A percentile compares a stretch with the other conserved stretches of the same genome.
Conservation (phyloP, 169 alveolate genomes). For the Plasmodium fragile region DNA sequence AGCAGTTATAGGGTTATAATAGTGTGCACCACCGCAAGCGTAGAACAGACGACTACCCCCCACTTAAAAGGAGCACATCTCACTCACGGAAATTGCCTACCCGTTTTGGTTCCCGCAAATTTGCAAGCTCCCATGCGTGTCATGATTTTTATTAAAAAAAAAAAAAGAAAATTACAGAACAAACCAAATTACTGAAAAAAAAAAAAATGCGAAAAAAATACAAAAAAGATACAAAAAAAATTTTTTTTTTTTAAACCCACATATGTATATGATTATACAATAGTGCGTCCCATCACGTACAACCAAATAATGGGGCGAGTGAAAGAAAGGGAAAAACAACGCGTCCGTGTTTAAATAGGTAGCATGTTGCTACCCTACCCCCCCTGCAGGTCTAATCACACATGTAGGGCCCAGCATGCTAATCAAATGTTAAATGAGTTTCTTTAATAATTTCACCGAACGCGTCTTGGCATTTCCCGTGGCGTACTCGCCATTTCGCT, state of each 20-base stretch:
- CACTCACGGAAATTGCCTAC: neutral
- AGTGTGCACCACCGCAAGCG: neutral
- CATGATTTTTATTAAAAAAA: neutral
- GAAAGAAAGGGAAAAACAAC: neutral
- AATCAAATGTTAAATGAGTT: neutral
- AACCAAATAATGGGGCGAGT: neutral
- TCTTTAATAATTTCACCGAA: neutral
- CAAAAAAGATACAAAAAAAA: neutral
- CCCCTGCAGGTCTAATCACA: neutral
- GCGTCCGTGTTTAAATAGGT: neutral
- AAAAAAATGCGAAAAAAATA: neutral
- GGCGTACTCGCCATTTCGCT: neutral
- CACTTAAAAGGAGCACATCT: neutral
- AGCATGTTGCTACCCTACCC: neutral
- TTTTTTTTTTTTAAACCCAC: neutral
- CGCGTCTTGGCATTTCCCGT: neutral
- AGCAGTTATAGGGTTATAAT: neutral
- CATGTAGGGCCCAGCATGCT: neutral
- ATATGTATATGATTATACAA: neutral
- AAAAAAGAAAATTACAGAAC: neutral
- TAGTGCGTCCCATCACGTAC: neutral
- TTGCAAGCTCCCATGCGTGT: neutral
- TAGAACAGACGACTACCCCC: neutral
- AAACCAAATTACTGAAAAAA: neutral
- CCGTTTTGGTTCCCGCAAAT: neutral